phyloP scores from a whole-genome alignment of 805 yeast genomes.

The Wickerhamomyces subpelliculosus region DNA sequence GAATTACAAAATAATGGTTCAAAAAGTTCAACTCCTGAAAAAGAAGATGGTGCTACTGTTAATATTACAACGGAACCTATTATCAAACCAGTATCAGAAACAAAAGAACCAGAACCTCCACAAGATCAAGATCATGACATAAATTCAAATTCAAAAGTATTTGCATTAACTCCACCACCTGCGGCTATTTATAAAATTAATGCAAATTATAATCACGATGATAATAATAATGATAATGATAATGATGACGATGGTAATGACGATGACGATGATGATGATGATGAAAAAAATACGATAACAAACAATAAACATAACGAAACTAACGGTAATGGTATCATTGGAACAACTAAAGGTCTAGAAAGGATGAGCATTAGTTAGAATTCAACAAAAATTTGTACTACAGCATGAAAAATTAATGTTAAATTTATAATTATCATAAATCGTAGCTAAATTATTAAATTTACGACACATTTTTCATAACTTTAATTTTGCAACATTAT shows the following conservation, averaged over 20 bases:
- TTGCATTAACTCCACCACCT: slow-evolving; percentile 14
- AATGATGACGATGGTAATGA: slow-evolving; percentile 3
- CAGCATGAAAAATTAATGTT: no score
- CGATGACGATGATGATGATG: background rate
- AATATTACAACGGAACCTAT: background rate
- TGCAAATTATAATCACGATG: slow-evolving; percentile 1
- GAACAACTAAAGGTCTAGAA: slow-evolving; percentile 3
- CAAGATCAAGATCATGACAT: no score
- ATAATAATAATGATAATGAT: slow-evolving; percentile 2
- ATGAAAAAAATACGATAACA: background rate
- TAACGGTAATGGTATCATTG: no score
- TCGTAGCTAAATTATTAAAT: no score
- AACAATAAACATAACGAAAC: no score
- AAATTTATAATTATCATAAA: no score
- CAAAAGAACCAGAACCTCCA: background rate
- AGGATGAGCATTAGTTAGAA: slow-evolving; percentile 5
- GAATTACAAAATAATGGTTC: slow-evolving; percentile 1
- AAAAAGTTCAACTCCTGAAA: background rate
- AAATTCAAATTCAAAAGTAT: slow-evolving; percentile 2
- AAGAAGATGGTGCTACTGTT: background rate
- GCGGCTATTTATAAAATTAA: background rate
- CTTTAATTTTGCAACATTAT: slow-evolving; percentile 25
- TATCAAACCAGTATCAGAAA: background rate
- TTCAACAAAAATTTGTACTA: background rate
- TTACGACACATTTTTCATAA: background rate